Evolutionary conservation across 2,329 filamentous ascomycete genomes (phyloP).

Genomic region (Diaporthe capsici): DNA sequence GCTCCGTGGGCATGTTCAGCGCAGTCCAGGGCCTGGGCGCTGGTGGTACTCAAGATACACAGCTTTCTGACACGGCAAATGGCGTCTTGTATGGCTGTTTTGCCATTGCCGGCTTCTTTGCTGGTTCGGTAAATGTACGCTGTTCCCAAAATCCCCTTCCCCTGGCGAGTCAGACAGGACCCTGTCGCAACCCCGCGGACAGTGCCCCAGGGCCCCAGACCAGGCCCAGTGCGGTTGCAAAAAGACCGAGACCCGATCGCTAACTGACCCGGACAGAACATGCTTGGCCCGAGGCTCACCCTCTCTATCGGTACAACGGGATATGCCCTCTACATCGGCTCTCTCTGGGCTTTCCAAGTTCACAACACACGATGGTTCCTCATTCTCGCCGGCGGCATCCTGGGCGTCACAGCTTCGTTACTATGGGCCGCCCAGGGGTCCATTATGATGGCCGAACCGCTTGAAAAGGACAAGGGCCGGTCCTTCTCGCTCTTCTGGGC

Average conservation of each 20-base stretch:
- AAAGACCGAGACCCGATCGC: conserved; percentile 2
- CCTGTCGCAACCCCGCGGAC: conserved; percentile 14
- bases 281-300: conserved; percentile 43
- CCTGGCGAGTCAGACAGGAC: background rate
- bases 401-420: conserved; percentile 43
- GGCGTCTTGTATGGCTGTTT: conserved; percentile 46
- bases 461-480: conserved; percentile 44
- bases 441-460: conserved; percentile 43
- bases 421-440: conserved; percentile 44
- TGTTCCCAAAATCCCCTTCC: background rate
- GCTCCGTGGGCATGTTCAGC: conserved; percentile 46
- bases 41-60: conserved; percentile 42
- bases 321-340: conserved; percentile 43
- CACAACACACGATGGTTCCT: conserved; percentile 44
- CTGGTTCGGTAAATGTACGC: conserved; percentile 43
- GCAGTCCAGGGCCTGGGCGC: conserved; percentile 43
- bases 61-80: conserved; percentile 43
- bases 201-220: background rate
- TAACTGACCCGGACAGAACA: conserved; percentile 40
- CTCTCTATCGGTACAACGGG: conserved; percentile 43
- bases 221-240: background rate
- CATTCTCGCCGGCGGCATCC: conserved; percentile 43
- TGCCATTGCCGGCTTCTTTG: conserved; percentile 40
- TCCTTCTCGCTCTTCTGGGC: conserved; percentile 45
- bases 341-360: conserved; percentile 43